phyloP scores from a whole-genome alignment of 1,139 yeast genomes.

The Scheffersomyces segobiensis region DNA sequence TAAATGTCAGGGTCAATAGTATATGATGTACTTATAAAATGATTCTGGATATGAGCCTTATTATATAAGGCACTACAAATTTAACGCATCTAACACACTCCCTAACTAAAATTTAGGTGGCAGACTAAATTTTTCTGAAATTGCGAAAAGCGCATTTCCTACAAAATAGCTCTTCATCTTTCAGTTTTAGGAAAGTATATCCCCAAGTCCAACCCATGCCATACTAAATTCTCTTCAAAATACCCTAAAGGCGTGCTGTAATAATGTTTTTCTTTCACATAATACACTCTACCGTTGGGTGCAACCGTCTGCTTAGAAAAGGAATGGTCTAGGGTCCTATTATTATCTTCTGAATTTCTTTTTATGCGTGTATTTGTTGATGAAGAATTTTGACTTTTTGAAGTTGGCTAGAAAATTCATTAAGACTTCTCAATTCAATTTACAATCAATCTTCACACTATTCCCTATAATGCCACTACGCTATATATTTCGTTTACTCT shows the following conservation, averaged over 20 bases:
- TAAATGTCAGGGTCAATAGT: not conserved
- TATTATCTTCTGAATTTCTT: not conserved
- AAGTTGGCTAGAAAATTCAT: not conserved
- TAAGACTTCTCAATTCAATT: too few species aligned
- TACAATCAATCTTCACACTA: not conserved
- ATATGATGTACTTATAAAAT: not conserved
- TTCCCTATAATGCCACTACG: not conserved
- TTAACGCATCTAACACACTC: not conserved
- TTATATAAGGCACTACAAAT: not conserved
- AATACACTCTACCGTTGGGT: not conserved
- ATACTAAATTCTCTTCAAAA: not conserved
- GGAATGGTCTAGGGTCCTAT: not conserved
- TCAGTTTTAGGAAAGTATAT: not conserved
- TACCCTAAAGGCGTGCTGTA: not conserved
- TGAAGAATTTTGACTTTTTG: not conserved
- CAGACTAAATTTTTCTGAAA: not conserved
- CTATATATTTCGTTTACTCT: constrained; percentile 13
- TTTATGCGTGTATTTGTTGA: not conserved
- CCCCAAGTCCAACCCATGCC: not conserved
- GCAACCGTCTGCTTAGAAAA: not conserved
- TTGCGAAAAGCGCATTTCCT: not conserved
- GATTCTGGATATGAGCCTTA: not conserved
- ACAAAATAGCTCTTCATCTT: not conserved
- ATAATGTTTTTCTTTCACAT: not conserved
- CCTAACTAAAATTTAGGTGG: not conserved